A percentile compares a stretch with the other conserved stretches of the same genome.
Conservation (phyloP, 768 basidiomycete species). For the Leccinum longicurvipes region DNA sequence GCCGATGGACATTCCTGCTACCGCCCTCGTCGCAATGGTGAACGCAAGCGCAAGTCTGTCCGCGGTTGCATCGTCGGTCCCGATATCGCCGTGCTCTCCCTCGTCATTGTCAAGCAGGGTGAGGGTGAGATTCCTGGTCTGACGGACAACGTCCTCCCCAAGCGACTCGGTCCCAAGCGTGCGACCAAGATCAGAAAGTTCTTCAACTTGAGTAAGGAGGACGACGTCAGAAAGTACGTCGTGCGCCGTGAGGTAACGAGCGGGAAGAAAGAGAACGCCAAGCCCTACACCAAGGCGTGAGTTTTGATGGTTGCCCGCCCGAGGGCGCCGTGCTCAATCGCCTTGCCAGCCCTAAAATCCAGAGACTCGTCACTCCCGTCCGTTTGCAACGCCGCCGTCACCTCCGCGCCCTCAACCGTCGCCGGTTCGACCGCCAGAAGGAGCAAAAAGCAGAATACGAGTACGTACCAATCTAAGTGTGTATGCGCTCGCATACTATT, state of each 20-base stretch:
- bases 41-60: constrained; percentile 98
- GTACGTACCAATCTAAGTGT: constrained; percentile 36
- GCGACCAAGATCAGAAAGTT: constrained; percentile 96
- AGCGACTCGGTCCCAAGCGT: constrained; percentile 94
- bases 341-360: constrained; percentile 80
- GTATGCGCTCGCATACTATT: not conserved
- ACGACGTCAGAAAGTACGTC: constrained; percentile 98
- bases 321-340: not conserved
- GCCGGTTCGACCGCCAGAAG: constrained; percentile 87
- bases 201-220: constrained; percentile 97
- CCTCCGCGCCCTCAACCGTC: constrained; percentile 82
- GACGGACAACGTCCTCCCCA: constrained; percentile 90
- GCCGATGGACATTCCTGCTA: constrained; percentile 97
- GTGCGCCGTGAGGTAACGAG: constrained; percentile 88
- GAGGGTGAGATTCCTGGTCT: constrained; percentile 86
- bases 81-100: constrained; percentile 91
- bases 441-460: constrained; percentile 96
- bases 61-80: constrained; percentile 97
- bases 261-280: constrained; percentile 83
- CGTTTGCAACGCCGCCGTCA: constrained; percentile 96
- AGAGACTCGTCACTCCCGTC: constrained; percentile 91
- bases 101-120: constrained; percentile 96
- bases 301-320: constrained; percentile 29
- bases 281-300: constrained; percentile 96
- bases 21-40: constrained; percentile 86